phyloP scores from a whole-genome alignment of 2,329 filamentous ascomycete genomes.

The Cladosporium velox region DNA sequence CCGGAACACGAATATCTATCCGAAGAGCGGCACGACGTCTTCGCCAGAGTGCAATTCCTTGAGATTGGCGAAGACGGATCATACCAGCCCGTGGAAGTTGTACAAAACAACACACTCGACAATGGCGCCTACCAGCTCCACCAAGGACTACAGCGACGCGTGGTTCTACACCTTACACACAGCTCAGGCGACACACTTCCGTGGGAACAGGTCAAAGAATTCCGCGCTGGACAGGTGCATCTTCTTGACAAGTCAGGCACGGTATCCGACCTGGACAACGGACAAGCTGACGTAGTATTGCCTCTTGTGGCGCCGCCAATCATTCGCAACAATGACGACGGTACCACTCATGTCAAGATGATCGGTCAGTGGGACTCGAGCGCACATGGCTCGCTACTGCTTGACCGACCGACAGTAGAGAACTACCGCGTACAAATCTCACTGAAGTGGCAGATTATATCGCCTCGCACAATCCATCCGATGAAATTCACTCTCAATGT shows the following conservation, averaged over 20 bases:
- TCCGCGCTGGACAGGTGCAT: conserved; percentile 78
- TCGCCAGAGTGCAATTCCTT: conserved; percentile 82
- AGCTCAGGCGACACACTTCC: conserved; percentile 84
- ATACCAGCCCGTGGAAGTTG: conserved; percentile 89
- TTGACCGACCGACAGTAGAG: conserved; percentile 92
- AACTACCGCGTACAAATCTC: conserved; percentile 89
- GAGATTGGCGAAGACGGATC: conserved; percentile 90
- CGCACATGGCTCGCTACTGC: conserved; percentile 82
- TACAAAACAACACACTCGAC: conserved; percentile 81
- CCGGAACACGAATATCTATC: conserved; percentile 90
- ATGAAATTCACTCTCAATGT: conserved; percentile 84
- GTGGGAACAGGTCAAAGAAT: conserved; percentile 78
- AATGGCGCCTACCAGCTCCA: conserved; percentile 92
- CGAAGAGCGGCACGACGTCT: conserved; percentile 91
- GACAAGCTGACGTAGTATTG: conserved; percentile 72
- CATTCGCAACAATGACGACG: conserved; percentile 84
- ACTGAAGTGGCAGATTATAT: conserved; percentile 81
- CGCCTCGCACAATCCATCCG: conserved; percentile 79
- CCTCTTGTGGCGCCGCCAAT: conserved; percentile 76
- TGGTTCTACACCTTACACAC: conserved; percentile 86
- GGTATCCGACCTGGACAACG: conserved; percentile 73
- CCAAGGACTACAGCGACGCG: conserved; percentile 86
- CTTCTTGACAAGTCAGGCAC: conserved; percentile 84
- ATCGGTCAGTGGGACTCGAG: conserved; percentile 97
- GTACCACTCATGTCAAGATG: conserved; percentile 81